Evolutionary conservation across 2,329 filamentous ascomycete genomes (phyloP), one percentile per base, ranked within the genome.

Genomic region (Magnaporthiopsis rhizophila): DNA sequence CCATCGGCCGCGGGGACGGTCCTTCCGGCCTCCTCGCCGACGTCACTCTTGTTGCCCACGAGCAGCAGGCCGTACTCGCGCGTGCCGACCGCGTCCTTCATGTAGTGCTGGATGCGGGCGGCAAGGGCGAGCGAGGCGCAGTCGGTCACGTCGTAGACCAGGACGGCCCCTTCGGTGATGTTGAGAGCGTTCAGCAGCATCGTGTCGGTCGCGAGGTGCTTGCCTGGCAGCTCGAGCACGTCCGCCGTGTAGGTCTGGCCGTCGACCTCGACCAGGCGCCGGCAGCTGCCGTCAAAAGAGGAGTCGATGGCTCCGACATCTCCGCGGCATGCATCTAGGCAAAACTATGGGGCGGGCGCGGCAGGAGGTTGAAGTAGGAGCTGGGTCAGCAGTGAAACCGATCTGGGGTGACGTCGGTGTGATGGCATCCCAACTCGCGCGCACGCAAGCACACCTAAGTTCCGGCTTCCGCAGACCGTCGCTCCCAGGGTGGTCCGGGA

Each of bases 151-250:
- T 72, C 71, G 68, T 76, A 76, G n/a, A 76, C 68, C 1, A 76
- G 66, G 2, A 78, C 67, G 3, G 74, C 76, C 5, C 75, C 77
- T 57, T 79, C 76, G n/a, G 77, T 79, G 59, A 77, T 75, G 63
- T 69, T 69, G 26, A 78, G 68, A 1, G 77, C 77, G 53, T 77
- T 73, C 15, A 70, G 70, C n/a, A 79, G 73, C 45, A 72, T 70
- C 6, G 72, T 70, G 64, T 71, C 71, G 65, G 69, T 68, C n/a
- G 67, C 68, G 3, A 78, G 67, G 63, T 76, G 71, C 38, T 70
- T 66, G 15, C 74, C 70, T 9, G 73, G 73, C 32, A 79, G 67
- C 66, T 79, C 76, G 21, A 78, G 70, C 26, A 73, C 73, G 65
- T 77, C 73, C 62, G 78, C 65, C 15, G 71, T 68, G 72, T 77